Evolutionary conservation across 805 yeast species (phyloP).

Genomic region (Groenewaldozyma tartarivorans): DNA sequence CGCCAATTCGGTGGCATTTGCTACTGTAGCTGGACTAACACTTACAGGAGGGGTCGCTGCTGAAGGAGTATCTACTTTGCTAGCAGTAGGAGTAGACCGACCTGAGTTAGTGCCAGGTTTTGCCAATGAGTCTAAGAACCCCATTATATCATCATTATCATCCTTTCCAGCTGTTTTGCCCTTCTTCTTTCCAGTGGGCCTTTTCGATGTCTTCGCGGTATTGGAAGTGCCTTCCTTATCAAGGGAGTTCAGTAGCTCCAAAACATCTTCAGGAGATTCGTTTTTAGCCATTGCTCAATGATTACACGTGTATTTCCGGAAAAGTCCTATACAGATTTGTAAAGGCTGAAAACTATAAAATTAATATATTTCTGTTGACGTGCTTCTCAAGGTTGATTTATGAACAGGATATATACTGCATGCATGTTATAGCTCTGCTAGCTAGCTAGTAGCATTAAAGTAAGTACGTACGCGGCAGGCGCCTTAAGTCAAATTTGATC

Average conservation of each 20-base stretch:
- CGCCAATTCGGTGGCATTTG: neutral
- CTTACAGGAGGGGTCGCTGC: no score
- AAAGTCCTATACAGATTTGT: no score
- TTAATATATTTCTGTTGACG: constrained; percentile 1
- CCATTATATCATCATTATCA: constrained; percentile 33
- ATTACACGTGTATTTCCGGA: no score
- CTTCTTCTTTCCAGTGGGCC: constrained; percentile 1
- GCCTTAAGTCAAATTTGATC: no score
- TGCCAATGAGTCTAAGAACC: constrained; percentile 32
- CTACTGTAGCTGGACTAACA: neutral
- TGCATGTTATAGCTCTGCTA: no score
- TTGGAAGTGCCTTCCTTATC: constrained; percentile 18
- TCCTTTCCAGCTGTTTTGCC: constrained; percentile 6
- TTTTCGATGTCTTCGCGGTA: constrained; percentile 1
- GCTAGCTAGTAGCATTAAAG: no score
- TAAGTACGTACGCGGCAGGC: no score
- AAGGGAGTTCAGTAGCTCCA: constrained; percentile 32
- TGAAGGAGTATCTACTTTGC: neutral
- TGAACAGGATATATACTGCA: no score
- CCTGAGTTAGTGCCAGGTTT: constrained; percentile 18
- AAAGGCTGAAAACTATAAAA: no score
- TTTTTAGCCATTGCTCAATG: constrained; percentile 3
- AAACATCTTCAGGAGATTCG: constrained; percentile 28
- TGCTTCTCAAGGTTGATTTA: no score
- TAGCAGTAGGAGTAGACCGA: constrained; percentile 12